Conservation (phyloP, 805 yeast genomes). For the Sporopachydermia quercuum region DNA sequence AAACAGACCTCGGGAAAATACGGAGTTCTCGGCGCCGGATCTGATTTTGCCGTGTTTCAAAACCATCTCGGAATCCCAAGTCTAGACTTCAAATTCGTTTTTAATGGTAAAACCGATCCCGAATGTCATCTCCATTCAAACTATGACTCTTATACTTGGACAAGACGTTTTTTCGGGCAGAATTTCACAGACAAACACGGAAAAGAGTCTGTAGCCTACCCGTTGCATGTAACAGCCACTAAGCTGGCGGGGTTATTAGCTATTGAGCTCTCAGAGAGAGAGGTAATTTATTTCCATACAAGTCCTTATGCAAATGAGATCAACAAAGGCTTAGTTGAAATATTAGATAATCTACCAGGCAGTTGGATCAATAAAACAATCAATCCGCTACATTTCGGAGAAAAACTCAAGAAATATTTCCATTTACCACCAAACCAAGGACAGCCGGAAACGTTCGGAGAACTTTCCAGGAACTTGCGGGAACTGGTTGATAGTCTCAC, state of each 20-base stretch:
- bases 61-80: slow-evolving; percentile 27
- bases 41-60: slow-evolving; percentile 39
- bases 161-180: slow-evolving; percentile 48
- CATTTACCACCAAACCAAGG: no score
- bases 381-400: not conserved
- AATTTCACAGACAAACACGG: slow-evolving; percentile 24
- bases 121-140: slow-evolving; percentile 67
- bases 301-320: slow-evolving; percentile 23
- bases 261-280: slow-evolving; percentile 32
- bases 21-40: slow-evolving; percentile 47
- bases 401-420: not conserved
- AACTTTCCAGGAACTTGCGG: not conserved
- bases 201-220: not conserved
- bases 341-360: slow-evolving; percentile 21
- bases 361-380: not conserved
- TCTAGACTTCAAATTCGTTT: slow-evolving; percentile 41
- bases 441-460: no score
- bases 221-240: slow-evolving; percentile 38
- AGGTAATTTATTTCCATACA: slow-evolving; percentile 28
- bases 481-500: not conserved
- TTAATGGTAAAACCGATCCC: slow-evolving; percentile 31
- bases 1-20: slow-evolving; percentile 18
- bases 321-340: slow-evolving; percentile 19
- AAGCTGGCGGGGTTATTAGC: slow-evolving; percentile 36
- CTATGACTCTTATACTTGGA: slow-evolving; percentile 61